phyloP scores from a whole-genome alignment of 202 grass and related monocot genomes.

The Panicum hallii region DNA sequence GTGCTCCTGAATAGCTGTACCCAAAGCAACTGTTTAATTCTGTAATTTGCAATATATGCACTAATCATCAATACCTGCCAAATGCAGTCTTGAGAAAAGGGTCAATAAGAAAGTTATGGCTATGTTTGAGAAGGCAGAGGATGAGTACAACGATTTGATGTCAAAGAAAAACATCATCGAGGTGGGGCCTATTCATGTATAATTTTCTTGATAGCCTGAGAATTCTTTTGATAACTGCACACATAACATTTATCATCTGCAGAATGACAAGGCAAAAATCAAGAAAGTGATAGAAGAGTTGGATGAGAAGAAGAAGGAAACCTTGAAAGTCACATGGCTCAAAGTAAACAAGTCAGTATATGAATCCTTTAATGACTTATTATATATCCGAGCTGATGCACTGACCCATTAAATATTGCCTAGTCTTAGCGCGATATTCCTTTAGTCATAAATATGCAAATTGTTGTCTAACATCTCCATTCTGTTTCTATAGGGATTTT shows the following conservation, averaged over 20 bases:
- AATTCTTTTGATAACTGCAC: slow-evolving; percentile 29
- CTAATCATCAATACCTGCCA: slow-evolving; percentile 39
- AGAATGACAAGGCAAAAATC: slow-evolving; percentile 98
- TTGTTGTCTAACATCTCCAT: slow-evolving; percentile 38
- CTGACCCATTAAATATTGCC: slow-evolving; percentile 7
- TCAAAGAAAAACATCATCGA: slow-evolving; percentile 95
- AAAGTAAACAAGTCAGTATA: slow-evolving; percentile 97
- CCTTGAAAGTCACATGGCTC: slow-evolving; percentile 90
- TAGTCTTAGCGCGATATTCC: slow-evolving; percentile 4
- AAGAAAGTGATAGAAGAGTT: slow-evolving; percentile 89
- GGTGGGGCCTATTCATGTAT: slow-evolving; percentile 46
- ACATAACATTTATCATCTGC: slow-evolving; percentile 37
- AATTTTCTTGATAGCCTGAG: slow-evolving; percentile 35
- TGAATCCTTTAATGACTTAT: slow-evolving; percentile 16
- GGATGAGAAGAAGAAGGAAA: slow-evolving; percentile 99
- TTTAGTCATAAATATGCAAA: slow-evolving; percentile 27
- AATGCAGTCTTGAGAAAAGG: slow-evolving; percentile 94
- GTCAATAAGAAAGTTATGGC: slow-evolving; percentile 99
- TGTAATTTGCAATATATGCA: slow-evolving; percentile 37
- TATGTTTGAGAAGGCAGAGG: slow-evolving; percentile 99
- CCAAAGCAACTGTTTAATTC: slow-evolving; percentile 17
- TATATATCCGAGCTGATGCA: slow-evolving; percentile 32
- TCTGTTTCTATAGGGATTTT: slow-evolving; percentile 76
- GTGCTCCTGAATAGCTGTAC: slow-evolving; percentile 28
- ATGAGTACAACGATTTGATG: slow-evolving; percentile 93